Base-by-base conservation (phyloP, 768 basidiomycete species). In the Lactarius pseudohatsudake region DNA sequence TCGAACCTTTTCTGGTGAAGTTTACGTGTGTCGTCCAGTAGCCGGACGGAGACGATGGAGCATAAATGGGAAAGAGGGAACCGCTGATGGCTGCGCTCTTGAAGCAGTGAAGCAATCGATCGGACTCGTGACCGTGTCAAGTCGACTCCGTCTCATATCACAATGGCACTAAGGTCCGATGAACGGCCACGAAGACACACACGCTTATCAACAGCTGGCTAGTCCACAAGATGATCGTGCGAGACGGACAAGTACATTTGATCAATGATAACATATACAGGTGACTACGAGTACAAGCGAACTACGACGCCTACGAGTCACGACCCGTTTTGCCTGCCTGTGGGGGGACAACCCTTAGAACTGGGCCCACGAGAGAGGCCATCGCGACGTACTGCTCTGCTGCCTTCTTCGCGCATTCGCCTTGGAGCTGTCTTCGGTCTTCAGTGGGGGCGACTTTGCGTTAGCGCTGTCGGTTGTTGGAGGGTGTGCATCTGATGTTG, bases 301-400 rank as follows among this genome's bases (percentile, higher is more conserved):
- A n/a, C n/a, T n/a, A n/a, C n/a, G n/a, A n/a, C n/a, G n/a, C n/a
- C n/a, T n/a, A n/a, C n/a, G n/a, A n/a, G n/a, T n/a, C n/a, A n/a
- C n/a, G n/a, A n/a, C n/a, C n/a, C n/a, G n/a, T n/a, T n/a, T n/a
- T n/a, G n/a, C n/a, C 16, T 36, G 9, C 22, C 65, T 61, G 54
- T 57, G 54, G 32, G 9, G 6, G 30, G 3, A 22, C 54, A 55
- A 43, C 15, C 59, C 43, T 66, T n/a, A 66, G 57, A 41, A n/a
- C n/a, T 43, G 5, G n/a, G n/a, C n/a, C n/a, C 18, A 58, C 2
- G 57, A 53, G 2, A 30, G 7, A 0, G 61, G 20, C 61, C 32
- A 62, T n/a, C 57, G 38, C 0, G 65, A 62, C 61, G 22, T 47
- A 57, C n/a, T n/a, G n/a, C n/a, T n/a, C n/a, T n/a, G n/a, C n/a